phyloP scores from a whole-genome alignment of 2,329 filamentous ascomycete genomes.

The Colletotrichum sp. region DNA sequence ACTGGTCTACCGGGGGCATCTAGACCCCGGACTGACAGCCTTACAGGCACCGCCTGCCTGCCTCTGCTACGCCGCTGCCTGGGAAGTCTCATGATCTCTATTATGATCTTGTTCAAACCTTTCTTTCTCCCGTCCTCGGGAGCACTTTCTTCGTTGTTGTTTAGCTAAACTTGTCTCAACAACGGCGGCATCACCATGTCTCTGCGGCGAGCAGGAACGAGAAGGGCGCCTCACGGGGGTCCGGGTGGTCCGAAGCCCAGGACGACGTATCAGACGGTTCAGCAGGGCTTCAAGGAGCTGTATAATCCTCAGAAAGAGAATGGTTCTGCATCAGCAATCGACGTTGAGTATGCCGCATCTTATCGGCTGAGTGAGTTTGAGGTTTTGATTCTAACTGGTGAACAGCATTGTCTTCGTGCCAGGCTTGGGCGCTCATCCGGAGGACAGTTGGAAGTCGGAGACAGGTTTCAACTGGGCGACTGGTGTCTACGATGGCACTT shows the following conservation, averaged over 20 bases:
- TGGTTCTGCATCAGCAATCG: conserved; percentile 27
- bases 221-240: conserved; percentile 13
- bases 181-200: conserved; percentile 6
- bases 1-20: not conserved
- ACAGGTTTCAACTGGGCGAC: conserved; percentile 46
- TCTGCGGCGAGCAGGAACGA: conserved; percentile 12
- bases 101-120: conserved; percentile 2
- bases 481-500: conserved; percentile 34
- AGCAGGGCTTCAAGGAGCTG: conserved; percentile 43
- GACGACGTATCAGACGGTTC: conserved; percentile 38
- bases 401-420: conserved; percentile 44
- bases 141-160: not conserved
- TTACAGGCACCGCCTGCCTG: not conserved
- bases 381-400: conserved; percentile 15
- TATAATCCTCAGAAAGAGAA: conserved; percentile 32
- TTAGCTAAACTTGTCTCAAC: not conserved
- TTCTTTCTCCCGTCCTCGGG: not conserved
- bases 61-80: not conserved
- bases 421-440: conserved; percentile 42
- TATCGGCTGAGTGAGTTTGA: not conserved
- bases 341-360: conserved; percentile 36
- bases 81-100: not conserved
- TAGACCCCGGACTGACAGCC: conserved; percentile 2
- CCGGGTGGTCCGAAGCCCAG: conserved; percentile 25
- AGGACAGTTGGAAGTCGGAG: conserved; percentile 42